phyloP scores from a whole-genome alignment of 306 rosid genomes.

The Prunus mira region DNA sequence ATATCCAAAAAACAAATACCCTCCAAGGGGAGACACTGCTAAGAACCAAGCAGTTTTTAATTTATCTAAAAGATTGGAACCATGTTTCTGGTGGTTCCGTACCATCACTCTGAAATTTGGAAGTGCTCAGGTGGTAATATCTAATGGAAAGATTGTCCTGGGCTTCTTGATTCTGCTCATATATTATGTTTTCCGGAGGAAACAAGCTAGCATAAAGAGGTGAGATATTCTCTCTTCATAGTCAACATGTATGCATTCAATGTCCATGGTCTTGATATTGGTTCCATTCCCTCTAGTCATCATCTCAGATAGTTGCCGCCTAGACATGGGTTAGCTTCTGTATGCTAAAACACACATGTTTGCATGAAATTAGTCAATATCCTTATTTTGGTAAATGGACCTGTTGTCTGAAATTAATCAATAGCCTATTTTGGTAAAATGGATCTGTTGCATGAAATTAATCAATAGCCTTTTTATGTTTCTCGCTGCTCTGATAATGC shows the following conservation, averaged over 20 bases:
- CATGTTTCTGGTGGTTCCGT: constrained; percentile 68
- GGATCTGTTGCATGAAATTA: not conserved
- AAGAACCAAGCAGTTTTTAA: constrained; percentile 42
- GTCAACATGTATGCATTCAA: not conserved
- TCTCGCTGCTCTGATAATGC: no score
- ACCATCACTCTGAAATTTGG: constrained; percentile 68
- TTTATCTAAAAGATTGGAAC: constrained; percentile 52
- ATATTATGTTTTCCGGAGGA: constrained; percentile 54
- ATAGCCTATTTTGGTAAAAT: not conserved
- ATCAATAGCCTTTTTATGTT: no score
- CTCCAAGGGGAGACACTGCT: not conserved
- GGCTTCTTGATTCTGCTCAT: constrained; percentile 54
- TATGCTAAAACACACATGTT: not conserved
- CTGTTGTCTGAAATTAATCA: no score
- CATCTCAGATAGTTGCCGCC: not conserved
- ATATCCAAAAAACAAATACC: constrained; percentile 19
- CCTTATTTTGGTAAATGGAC: not conserved
- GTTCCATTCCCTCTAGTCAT: not conserved
- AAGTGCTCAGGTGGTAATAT: constrained; percentile 42
- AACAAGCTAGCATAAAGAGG: constrained; percentile 58
- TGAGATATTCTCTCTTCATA: constrained; percentile 19
- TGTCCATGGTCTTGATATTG: not conserved
- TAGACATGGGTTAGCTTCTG: not conserved
- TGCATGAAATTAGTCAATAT: not conserved
- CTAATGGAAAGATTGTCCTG: constrained; percentile 61